Conservation (phyloP, 2,329 filamentous ascomycete species). For the Aspergillus spinulosporus region DNA sequence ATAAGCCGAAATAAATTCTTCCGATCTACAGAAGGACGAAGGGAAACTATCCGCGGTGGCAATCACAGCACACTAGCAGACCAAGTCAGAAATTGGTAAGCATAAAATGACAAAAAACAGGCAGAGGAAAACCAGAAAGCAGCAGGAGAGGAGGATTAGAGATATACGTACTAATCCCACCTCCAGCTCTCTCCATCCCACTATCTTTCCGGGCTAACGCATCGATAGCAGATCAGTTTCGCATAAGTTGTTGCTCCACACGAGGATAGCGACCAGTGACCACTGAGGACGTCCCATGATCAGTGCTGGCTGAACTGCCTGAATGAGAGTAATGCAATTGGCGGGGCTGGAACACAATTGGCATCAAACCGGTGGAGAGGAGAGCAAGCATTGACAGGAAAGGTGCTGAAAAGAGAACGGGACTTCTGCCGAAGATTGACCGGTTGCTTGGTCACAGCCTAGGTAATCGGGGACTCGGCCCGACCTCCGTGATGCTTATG, state of each 20-base stretch:
- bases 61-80: neutral
- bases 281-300: neutral
- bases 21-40: constrained; percentile 8
- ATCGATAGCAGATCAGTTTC: constrained; percentile 3
- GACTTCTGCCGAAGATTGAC: constrained; percentile 32
- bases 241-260: constrained; percentile 5
- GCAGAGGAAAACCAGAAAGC: neutral
- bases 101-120: neutral
- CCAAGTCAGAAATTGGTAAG: neutral
- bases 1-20: neutral
- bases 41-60: neutral
- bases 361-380: neutral
- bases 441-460: constrained; percentile 16
- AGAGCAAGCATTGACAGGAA: neutral
- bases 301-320: neutral
- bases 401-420: constrained; percentile 25
- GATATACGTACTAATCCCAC: constrained; percentile 13
- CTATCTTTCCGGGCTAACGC: too few relatives aligned
- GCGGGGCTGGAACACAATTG: neutral
- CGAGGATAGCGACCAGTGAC: neutral
- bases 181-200: neutral
- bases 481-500: neutral
- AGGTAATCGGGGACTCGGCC: neutral
- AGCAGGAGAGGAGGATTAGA: constrained; percentile 4
- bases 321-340: constrained; percentile 4